phyloP scores from a whole-genome alignment of 176 grass and related monocot genomes.

The Carex parvula region DNA sequence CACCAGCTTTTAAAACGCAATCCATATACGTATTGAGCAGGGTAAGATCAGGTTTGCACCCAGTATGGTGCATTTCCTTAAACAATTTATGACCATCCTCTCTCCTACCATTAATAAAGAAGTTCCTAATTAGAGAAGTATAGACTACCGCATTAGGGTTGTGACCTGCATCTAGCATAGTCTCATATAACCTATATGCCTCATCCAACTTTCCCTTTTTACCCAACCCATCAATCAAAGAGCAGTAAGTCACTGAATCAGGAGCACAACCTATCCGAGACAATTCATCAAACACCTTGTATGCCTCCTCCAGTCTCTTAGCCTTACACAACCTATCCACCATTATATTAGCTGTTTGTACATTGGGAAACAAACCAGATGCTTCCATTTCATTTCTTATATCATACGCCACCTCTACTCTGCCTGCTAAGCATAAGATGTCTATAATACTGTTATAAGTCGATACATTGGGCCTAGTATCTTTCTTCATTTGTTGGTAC shows the following conservation, averaged over 20 bases:
- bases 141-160: slow-evolving; percentile 72
- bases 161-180: slow-evolving; percentile 72
- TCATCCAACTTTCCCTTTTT: slow-evolving; percentile 85
- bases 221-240: slow-evolving; percentile 83
- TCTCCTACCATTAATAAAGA: slow-evolving; percentile 88
- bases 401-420: slow-evolving; percentile 61
- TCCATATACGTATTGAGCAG: slow-evolving; percentile 96
- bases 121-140: slow-evolving; percentile 79
- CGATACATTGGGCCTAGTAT: slow-evolving; percentile 64
- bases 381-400: slow-evolving; percentile 72
- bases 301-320: slow-evolving; percentile 64
- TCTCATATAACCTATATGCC: slow-evolving; percentile 76
- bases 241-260: slow-evolving; percentile 71
- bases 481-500: slow-evolving; percentile 86
- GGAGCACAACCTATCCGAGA: slow-evolving; percentile 66
- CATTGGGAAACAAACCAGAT: slow-evolving; percentile 71
- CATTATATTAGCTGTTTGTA: slow-evolving; percentile 90
- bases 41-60: slow-evolving; percentile 75
- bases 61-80: slow-evolving; percentile 69
- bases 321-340: slow-evolving; percentile 90
- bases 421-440: slow-evolving; percentile 68
- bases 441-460: slow-evolving; percentile 89
- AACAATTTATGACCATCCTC: slow-evolving; percentile 98
- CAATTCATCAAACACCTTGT: slow-evolving; percentile 64
- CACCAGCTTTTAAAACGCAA: slow-evolving; percentile 79